Conservation (phyloP, 148 eudicot species). For the Chenopodium quinoa region DNA sequence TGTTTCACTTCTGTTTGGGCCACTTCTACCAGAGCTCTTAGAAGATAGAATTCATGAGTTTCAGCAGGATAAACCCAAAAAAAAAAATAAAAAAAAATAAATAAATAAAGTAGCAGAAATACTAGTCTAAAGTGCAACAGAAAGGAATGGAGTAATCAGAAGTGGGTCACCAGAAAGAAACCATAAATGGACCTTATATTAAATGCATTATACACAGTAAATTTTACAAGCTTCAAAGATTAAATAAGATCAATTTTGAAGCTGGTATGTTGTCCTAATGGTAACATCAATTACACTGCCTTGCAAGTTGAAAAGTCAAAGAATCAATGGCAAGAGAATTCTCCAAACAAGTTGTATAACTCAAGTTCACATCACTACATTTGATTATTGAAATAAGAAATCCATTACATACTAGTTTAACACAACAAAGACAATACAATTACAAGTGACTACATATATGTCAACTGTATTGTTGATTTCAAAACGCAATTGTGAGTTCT, state of each 20-base stretch:
- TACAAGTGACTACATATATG: constrained; percentile 28
- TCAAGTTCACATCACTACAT: constrained; percentile 15
- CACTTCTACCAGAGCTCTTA: too few species aligned
- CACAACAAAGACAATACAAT: constrained; percentile 19
- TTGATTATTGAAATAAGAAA: constrained; percentile 15
- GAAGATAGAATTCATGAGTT: too few species aligned
- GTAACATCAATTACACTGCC: not conserved
- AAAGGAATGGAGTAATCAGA: too few species aligned
- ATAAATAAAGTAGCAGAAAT: too few species aligned
- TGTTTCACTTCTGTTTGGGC: too few species aligned
- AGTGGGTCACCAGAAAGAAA: not conserved
- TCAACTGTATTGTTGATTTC: constrained; percentile 21
- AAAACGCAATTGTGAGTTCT: not conserved
- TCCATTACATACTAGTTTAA: constrained; percentile 16
- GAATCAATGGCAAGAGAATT: not conserved
- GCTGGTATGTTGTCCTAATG: not conserved
- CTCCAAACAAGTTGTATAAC: constrained; percentile 4
- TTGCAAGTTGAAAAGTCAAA: not conserved
- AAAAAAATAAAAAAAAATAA: too few species aligned
- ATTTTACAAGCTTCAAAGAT: not conserved
- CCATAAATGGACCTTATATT: too few species aligned
- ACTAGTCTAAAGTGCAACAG: too few species aligned
- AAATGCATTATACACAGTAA: not conserved
- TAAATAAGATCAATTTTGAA: not conserved
- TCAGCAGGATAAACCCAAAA: too few species aligned